Evolutionary conservation across 2,329 filamentous ascomycete genomes (phyloP).

Genomic region (Ophiostoma sp.): DNA sequence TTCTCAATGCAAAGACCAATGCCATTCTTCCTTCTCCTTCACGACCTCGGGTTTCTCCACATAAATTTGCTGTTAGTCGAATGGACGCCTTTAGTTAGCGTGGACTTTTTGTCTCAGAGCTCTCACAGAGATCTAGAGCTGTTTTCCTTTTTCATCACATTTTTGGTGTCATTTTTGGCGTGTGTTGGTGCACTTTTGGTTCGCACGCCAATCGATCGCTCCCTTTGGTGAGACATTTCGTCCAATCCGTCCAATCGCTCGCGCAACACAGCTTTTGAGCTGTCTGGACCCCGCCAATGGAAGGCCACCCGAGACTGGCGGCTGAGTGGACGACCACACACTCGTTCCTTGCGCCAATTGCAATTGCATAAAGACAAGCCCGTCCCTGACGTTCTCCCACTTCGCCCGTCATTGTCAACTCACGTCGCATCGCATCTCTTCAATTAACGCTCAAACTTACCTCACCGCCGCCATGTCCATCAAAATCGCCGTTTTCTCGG

Average conservation of each 20-base stretch:
- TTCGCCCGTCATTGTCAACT: neutral
- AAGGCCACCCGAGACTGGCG: neutral
- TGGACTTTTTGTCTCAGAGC: neutral
- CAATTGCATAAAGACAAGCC: neutral
- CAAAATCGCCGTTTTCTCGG: constrained; percentile 64
- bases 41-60: neutral
- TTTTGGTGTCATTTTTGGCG: neutral
- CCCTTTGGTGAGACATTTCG: constrained; percentile 1
- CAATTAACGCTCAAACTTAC: neutral
- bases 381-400: neutral
- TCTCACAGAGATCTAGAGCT: neutral
- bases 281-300: neutral
- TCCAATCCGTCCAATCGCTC: neutral
- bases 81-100: constrained; percentile 1
- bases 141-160: neutral
- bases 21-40: neutral
- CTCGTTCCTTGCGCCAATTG: neutral
- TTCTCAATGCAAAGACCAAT: neutral
- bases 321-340: constrained; percentile 9
- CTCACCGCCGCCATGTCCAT: constrained; percentile 37
- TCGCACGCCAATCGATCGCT: neutral
- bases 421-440: neutral
- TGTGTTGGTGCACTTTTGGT: neutral
- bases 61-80: neutral
- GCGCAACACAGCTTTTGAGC: neutral